Conservation (phyloP, 1,139 yeast genomes). For the Kluyveromyces sp. region DNA sequence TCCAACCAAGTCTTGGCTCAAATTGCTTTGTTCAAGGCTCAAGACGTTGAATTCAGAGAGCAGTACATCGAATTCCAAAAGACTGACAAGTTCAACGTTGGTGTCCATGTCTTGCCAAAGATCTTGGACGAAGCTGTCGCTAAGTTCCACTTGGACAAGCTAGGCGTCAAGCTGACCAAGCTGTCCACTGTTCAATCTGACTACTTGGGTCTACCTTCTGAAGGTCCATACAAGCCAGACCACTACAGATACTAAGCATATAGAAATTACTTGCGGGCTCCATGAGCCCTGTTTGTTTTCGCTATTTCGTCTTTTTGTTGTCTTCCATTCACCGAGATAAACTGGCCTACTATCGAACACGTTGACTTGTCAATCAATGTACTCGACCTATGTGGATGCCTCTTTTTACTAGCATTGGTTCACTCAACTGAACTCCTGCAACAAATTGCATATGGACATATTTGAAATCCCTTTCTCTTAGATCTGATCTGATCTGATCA, state of each 20-base stretch:
- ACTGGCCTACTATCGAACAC: too few relatives aligned
- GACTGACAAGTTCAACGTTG: slow-evolving; percentile 84
- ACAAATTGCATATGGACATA: background rate
- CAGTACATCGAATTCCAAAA: slow-evolving; percentile 85
- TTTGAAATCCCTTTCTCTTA: background rate
- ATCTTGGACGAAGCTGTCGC: slow-evolving; percentile 99
- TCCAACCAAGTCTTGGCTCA: slow-evolving; percentile 99
- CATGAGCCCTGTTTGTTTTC: background rate
- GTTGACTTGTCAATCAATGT: too few relatives aligned
- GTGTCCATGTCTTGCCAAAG: slow-evolving; percentile 98
- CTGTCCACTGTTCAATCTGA: slow-evolving; percentile 83
- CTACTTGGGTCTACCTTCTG: slow-evolving; percentile 85
- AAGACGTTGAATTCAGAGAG: slow-evolving; percentile 73
- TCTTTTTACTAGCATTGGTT: slow-evolving; percentile 1
- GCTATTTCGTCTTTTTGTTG: too few relatives aligned
- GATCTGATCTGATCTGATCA: background rate
- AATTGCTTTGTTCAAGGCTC: slow-evolving; percentile 93
- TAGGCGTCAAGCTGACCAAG: slow-evolving; percentile 82
- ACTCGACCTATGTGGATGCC: background rate
- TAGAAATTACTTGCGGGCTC: background rate
- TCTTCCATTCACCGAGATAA: too few relatives aligned
- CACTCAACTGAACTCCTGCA: slow-evolving; percentile 7
- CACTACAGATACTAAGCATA: slow-evolving; percentile 84
- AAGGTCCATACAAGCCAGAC: slow-evolving; percentile 98
- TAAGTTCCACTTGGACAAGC: slow-evolving; percentile 91